These are phyloP conservation scores for Paecilomyces sp. DNA, from an alignment of 2,329 filamentous ascomycete species.

Conservation along the genomic window DNA sequence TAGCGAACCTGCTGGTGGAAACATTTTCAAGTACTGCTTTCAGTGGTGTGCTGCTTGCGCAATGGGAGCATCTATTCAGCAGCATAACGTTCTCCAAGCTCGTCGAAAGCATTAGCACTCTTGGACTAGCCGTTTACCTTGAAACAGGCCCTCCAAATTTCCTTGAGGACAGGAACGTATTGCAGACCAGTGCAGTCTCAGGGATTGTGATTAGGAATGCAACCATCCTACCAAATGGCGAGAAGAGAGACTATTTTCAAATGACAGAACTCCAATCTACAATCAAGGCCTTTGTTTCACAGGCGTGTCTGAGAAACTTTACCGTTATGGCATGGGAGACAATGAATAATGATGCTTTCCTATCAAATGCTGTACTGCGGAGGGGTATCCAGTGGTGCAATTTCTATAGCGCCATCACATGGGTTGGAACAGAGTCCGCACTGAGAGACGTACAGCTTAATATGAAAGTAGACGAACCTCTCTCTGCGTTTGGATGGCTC, in stretches of 20 bases:
- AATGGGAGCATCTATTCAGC: slow-evolving; percentile 31
- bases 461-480: slow-evolving; percentile 26
- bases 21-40: slow-evolving; percentile 23
- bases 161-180: slow-evolving; percentile 25
- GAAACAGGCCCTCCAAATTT: slow-evolving; percentile 36
- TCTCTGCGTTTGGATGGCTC: slow-evolving; percentile 41
- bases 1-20: slow-evolving; percentile 19
- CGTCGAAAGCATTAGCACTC: slow-evolving; percentile 22
- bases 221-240: slow-evolving; percentile 33
- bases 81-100: slow-evolving; percentile 21
- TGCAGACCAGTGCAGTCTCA: slow-evolving; percentile 27
- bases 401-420: slow-evolving; percentile 40
- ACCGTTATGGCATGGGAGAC: slow-evolving; percentile 41
- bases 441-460: slow-evolving; percentile 28
- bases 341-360: slow-evolving; percentile 27
- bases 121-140: slow-evolving; percentile 37
- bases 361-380: slow-evolving; percentile 37
- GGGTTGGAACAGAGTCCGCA: slow-evolving; percentile 34
- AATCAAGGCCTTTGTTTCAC: slow-evolving; percentile 39
- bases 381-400: slow-evolving; percentile 40
- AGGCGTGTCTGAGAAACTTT: slow-evolving; percentile 38
- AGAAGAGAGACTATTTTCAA: slow-evolving; percentile 39
- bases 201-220: slow-evolving; percentile 37
- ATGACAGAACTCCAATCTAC: slow-evolving; percentile 34
- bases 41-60: slow-evolving; percentile 35